phyloP scores from a whole-genome alignment of 192 early-diverging fungal species.

The Entophlyctis luteolus region DNA sequence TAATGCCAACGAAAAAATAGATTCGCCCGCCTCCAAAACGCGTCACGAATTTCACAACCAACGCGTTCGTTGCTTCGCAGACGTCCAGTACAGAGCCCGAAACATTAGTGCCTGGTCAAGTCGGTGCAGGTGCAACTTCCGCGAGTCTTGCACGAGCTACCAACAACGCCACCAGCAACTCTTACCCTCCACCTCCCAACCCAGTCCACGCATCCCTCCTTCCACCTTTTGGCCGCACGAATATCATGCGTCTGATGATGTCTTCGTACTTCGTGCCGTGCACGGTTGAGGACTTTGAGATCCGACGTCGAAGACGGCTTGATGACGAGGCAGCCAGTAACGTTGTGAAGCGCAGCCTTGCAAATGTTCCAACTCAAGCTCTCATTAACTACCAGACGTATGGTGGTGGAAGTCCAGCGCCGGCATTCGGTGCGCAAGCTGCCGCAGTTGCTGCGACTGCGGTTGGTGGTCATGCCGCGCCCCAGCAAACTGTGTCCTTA shows the following conservation, averaged over 20 bases:
- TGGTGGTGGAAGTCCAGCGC: too few species aligned
- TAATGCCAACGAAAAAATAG: neutral
- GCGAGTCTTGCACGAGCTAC: neutral
- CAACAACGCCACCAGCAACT: neutral
- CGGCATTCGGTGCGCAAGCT: too few species aligned
- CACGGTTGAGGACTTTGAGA: constrained; percentile 3
- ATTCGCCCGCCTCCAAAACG: constrained; percentile 15
- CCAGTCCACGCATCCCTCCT: neutral
- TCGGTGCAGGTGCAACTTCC: neutral
- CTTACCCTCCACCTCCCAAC: constrained; percentile 9
- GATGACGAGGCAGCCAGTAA: constrained; percentile 19
- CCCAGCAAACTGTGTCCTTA: too few species aligned
- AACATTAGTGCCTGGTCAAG: neutral
- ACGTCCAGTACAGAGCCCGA: neutral
- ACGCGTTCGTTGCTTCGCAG: neutral
- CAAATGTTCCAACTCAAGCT: neutral
- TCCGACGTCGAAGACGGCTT: neutral
- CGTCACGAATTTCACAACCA: constrained; percentile 9
- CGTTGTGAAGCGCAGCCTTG: neutral
- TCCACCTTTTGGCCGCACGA: neutral
- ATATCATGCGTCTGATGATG: constrained; percentile 9
- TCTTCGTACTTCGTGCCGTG: constrained; percentile 10
- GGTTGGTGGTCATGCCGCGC: too few species aligned
- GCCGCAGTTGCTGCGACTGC: too few species aligned
- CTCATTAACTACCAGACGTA: too few species aligned